Base-by-base conservation (phyloP, 257 asterid genomes). In the Handroanthus guayacan region DNA sequence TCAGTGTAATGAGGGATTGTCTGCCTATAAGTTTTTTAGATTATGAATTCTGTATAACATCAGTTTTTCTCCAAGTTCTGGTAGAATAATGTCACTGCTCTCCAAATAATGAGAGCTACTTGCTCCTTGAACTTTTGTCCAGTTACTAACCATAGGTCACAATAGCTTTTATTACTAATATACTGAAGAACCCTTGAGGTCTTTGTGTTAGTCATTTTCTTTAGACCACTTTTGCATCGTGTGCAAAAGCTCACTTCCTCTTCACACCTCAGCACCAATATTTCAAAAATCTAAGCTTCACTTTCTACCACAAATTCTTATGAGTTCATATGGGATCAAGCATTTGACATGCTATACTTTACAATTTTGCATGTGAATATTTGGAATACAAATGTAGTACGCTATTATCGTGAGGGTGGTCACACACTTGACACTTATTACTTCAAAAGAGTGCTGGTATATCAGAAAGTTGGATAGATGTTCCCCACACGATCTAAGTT, bases 121-220 rank as follows among this genome's bases (percentile, higher is more conserved):
- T 25, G 31, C 31, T 25, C 31, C 74, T 44, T 75, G 25, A 31
- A 14, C 31, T 38, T 12, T 45, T 41, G 13, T 8, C 5, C 34
- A 51, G 44, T 20, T 37, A 34, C 31, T 12, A 34, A 14, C 72
- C 18, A 44, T 67, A 47, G 45, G 63, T 51, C 36, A 51, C 37
- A 51, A 36, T n/a, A 36, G 63, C 48, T 52, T 69, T 14, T 48
- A 17, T 14, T 48, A 17, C 16, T 31, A 36, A 34, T 36, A 52
- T 36, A 69, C 36, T 12, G 31, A 41, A 41, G 52, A 38, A 64
- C 13, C 51, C 4, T 69, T 51, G 51, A 69, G 62, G 75, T 69
- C 31, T 69, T 14, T 52, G 37, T 51, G 62, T 69, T 31, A 8
- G 48, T 3, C 37, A 34, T 69, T 69, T 52, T 9, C 17, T 13